Conservation (phyloP, 1,139 yeast genomes). For the Blastobotrys arbuscula region DNA sequence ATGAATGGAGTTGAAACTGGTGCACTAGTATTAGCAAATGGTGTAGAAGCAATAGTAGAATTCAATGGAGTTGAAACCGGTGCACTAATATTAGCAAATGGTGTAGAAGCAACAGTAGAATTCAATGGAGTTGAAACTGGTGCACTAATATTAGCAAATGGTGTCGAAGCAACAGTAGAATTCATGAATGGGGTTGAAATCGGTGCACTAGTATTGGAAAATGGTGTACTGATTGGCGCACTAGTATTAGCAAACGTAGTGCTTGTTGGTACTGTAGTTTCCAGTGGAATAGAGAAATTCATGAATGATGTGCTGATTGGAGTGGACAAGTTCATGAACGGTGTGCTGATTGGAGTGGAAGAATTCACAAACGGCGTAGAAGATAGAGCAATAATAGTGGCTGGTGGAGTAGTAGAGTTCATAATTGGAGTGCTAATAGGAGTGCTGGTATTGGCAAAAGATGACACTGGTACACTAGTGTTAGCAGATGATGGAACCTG, state of each 20-base stretch:
- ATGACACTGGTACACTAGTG: not conserved
- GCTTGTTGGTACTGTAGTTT: not conserved
- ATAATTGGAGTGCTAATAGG: not conserved
- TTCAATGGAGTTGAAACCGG: not conserved
- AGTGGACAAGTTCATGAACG: not conserved
- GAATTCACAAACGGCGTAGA: not conserved
- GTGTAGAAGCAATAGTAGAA: not conserved
- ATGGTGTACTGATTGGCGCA: constrained; percentile 3
- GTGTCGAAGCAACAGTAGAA: not conserved
- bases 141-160: not conserved
- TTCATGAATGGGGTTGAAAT: constrained; percentile 3
- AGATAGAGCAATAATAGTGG: not conserved
- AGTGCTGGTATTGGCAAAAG: not conserved
- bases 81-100: not conserved
- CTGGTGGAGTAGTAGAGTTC: not conserved
- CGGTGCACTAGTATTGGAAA: not conserved
- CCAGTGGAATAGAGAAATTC: not conserved
- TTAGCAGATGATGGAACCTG: not conserved
- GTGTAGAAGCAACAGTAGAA: constrained; percentile 1
- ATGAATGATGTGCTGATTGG: not conserved
- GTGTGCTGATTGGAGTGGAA: not conserved
- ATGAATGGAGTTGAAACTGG: constrained; percentile 2
- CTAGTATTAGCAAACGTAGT: constrained; percentile 4
- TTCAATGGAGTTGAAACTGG: not conserved
- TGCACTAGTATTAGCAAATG: not conserved